Percentiles rank a stretch among this genome's conserved stretches.
Conservation (phyloP, 1,284 basidiomycete species). For the Stygiomarasmius scandens region DNA sequence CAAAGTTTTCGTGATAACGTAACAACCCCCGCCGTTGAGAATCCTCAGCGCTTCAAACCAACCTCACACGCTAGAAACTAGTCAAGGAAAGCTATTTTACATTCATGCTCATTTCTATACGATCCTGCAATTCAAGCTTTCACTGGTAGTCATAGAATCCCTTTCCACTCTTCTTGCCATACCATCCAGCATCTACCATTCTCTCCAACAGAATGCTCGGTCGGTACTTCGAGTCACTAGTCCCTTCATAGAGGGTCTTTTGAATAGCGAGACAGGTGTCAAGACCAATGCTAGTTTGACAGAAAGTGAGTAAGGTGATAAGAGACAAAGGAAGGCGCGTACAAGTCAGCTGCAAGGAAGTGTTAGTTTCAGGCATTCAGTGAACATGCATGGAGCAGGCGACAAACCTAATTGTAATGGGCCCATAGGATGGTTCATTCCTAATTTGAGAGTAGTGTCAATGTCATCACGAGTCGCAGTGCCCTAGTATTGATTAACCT, state of each 20-base stretch:
- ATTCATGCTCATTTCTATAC: too few relatives aligned
- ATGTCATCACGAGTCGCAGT: slow-evolving; percentile 93
- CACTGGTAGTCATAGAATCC: slow-evolving; percentile 81
- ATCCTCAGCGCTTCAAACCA: too few relatives aligned
- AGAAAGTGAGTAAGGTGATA: slow-evolving; percentile 9
- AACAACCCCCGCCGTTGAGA: too few relatives aligned
- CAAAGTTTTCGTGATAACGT: too few relatives aligned
- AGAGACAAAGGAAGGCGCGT: slow-evolving; percentile 31
- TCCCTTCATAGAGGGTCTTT: slow-evolving; percentile 85
- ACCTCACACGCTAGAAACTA: too few relatives aligned
- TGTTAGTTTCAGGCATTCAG: background rate
- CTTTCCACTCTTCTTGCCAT: slow-evolving; percentile 89
- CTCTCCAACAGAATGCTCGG: slow-evolving; percentile 87
- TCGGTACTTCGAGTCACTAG: slow-evolving; percentile 96
- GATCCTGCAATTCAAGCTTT: background rate
- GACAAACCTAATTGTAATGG: slow-evolving; percentile 75
- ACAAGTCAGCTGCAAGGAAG: slow-evolving; percentile 72
- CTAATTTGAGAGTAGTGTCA: slow-evolving; percentile 89
- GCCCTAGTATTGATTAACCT: slow-evolving; percentile 52
- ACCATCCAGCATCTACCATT: slow-evolving; percentile 97
- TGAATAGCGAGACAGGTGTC: slow-evolving; percentile 92
- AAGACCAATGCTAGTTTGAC: slow-evolving; percentile 76
- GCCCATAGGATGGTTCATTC: slow-evolving; percentile 98
- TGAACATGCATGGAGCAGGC: background rate
- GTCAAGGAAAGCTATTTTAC: too few relatives aligned